Conservation (phyloP, 306 rosid genomes). For the Begonia fuchsioides region DNA sequence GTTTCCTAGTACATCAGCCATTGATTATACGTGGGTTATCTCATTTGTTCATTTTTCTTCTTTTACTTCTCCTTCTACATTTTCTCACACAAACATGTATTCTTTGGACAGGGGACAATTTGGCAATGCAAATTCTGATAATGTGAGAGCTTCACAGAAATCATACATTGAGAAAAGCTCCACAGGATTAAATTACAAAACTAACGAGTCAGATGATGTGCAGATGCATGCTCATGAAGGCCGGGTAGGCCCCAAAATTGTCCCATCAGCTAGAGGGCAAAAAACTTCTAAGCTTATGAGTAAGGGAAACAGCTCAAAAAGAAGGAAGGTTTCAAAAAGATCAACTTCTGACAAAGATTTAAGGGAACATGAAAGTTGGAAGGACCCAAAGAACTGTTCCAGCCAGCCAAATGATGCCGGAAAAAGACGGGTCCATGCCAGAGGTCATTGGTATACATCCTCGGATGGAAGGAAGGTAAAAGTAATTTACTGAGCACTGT, state of each 20-base stretch:
- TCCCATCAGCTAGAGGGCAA: constrained; percentile 15
- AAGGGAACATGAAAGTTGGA: constrained; percentile 41
- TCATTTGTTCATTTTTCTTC: neutral
- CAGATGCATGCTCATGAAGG: constrained; percentile 8
- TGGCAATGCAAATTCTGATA: constrained; percentile 39
- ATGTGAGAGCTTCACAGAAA: constrained; percentile 20
- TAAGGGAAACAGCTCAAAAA: constrained; percentile 26
- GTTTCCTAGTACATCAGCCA: constrained; percentile 28
- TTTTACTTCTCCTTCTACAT: constrained; percentile 2
- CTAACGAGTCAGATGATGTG: constrained; percentile 17
- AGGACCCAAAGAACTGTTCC: constrained; percentile 43
- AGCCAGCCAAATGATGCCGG: constrained; percentile 50
- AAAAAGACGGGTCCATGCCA: constrained; percentile 47
- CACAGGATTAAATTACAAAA: constrained; percentile 23
- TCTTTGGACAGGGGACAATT: constrained; percentile 77
- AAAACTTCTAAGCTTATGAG: constrained; percentile 30
- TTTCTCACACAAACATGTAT: constrained; percentile 3
- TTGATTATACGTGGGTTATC: constrained; percentile 61
- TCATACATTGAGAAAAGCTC: constrained; percentile 16
- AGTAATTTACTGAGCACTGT: neutral
- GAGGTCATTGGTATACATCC: constrained; percentile 83
- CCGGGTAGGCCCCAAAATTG: constrained; percentile 43
- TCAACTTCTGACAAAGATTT: constrained; percentile 20
- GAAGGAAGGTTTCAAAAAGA: constrained; percentile 16
- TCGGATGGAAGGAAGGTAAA: constrained; percentile 69